Conservation (phyloP, 805 yeast genomes). For the Candida morakotiae region DNA sequence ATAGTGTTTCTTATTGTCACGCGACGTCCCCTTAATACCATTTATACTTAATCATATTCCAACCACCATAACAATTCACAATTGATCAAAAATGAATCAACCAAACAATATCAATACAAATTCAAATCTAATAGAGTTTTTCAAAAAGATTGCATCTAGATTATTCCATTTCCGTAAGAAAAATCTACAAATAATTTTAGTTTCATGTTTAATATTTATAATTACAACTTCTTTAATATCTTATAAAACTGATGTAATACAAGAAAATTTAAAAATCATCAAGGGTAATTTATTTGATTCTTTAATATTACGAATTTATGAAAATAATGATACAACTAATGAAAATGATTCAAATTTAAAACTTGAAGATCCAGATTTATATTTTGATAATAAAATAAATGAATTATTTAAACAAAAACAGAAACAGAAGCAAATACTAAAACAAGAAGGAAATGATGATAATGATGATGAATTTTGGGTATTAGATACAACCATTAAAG, state of each 20-base stretch:
- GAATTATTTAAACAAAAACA: constrained; percentile 8
- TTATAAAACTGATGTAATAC: background rate
- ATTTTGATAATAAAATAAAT: constrained; percentile 15
- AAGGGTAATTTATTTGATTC: constrained; percentile 1
- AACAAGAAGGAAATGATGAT: constrained; percentile 15
- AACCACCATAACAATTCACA: background rate
- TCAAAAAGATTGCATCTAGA: background rate
- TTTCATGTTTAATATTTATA: constrained; percentile 2
- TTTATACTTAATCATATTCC: background rate
- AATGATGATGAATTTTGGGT: constrained; percentile 23
- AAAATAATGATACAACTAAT: background rate
- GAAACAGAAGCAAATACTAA: too few species aligned
- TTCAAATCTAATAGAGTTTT: background rate
- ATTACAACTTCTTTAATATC: background rate
- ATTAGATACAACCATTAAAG: constrained; percentile 11
- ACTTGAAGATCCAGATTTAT: constrained; percentile 11
- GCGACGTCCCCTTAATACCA: too few species aligned
- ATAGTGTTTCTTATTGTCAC: too few species aligned
- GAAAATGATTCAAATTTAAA: background rate
- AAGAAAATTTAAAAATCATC: background rate
- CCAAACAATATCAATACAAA: too few species aligned
- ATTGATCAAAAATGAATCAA: too few species aligned
- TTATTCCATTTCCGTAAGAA: constrained; percentile 1
- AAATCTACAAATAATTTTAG: constrained; percentile 1
- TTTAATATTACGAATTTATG: background rate